phyloP scores from a whole-genome alignment of 345 rosid species.

The Ailanthus altissimus region DNA sequence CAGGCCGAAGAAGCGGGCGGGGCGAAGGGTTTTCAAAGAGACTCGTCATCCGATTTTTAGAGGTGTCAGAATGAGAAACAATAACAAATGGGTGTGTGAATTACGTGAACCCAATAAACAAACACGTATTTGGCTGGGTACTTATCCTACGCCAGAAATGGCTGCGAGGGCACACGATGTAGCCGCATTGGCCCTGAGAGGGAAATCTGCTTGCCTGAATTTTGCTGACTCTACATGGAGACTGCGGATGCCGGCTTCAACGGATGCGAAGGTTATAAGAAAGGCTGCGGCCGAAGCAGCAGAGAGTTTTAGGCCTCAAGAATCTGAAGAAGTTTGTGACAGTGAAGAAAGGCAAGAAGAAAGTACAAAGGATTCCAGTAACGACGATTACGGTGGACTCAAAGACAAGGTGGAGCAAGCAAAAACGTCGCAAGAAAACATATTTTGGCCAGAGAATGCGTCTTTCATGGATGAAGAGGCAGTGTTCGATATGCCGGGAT shows the following conservation, averaged over 20 bases:
- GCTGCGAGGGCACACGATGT: constrained; percentile 86
- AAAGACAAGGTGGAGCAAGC: constrained; percentile 5
- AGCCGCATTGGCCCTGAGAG: constrained; percentile 64
- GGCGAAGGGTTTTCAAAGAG: constrained; percentile 62
- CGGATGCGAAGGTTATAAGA: constrained; percentile 43
- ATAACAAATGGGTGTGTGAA: constrained; percentile 75
- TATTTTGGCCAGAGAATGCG: constrained; percentile 13
- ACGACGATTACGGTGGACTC: constrained; percentile 3
- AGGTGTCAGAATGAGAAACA: constrained; percentile 61
- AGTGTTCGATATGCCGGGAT: constrained; percentile 43
- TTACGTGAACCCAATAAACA: constrained; percentile 58
- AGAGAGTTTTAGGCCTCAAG: constrained; percentile 45
- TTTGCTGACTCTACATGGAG: constrained; percentile 72
- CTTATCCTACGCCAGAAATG: constrained; percentile 74
- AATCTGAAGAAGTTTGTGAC: constrained; percentile 11
- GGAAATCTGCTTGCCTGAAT: constrained; percentile 68
- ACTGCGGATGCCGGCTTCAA: constrained; percentile 53
- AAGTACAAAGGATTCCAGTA: constrained; percentile 17
- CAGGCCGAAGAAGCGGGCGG: constrained; percentile 69
- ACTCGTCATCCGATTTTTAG: constrained; percentile 76
- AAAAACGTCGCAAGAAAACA: constrained; percentile 20
- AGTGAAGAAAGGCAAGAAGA: neutral
- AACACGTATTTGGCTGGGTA: constrained; percentile 75
- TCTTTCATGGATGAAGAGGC: constrained; percentile 41
- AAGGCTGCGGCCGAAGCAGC: constrained; percentile 58